Evolutionary conservation across 352 stramenopile genomes (phyloP).

Genomic region (Plasmopara viticola): DNA sequence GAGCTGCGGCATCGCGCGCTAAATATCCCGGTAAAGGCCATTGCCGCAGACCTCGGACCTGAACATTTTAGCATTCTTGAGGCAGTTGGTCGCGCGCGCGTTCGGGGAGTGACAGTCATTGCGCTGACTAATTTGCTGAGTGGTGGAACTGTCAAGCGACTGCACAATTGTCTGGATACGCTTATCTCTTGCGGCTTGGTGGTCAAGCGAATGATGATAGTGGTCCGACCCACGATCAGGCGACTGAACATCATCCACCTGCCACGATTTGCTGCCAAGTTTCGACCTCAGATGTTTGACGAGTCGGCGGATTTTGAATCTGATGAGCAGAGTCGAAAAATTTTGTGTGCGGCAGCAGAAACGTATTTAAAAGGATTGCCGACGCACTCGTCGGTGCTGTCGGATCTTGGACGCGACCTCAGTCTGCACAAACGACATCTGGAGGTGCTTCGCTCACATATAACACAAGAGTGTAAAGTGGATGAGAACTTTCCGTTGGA

Average conservation of each 20-base stretch:
- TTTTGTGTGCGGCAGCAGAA: slow-evolving; percentile 48
- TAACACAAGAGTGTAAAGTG: slow-evolving; percentile 59
- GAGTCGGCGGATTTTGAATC: slow-evolving; percentile 69
- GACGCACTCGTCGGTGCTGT: slow-evolving; percentile 55
- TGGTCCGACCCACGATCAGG: slow-evolving; percentile 44
- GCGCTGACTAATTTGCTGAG: slow-evolving; percentile 31
- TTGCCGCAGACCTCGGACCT: slow-evolving; percentile 52
- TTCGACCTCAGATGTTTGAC: slow-evolving; percentile 62
- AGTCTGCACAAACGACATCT: slow-evolving; percentile 63
- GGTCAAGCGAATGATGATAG: slow-evolving; percentile 81
- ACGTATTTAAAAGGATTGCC: slow-evolving; percentile 54
- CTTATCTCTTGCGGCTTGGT: slow-evolving; percentile 72
- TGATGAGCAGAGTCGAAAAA: slow-evolving; percentile 72
- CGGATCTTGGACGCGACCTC: slow-evolving; percentile 62
- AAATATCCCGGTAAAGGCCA: slow-evolving; percentile 55
- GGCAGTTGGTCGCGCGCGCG: slow-evolving; percentile 41
- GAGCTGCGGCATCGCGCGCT: slow-evolving; percentile 62
- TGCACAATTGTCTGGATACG: slow-evolving; percentile 74
- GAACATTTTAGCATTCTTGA: slow-evolving; percentile 66
- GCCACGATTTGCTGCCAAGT: slow-evolving; percentile 55
- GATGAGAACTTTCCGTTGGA: slow-evolving; percentile 57
- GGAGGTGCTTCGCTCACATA: slow-evolving; percentile 55
- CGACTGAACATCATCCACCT: slow-evolving; percentile 79
- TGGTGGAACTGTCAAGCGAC: slow-evolving; percentile 49
- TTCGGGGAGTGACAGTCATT: slow-evolving; percentile 51